Evolutionary conservation across 1,139 yeast species (phyloP), one percentile per base, ranked within the genome.

Genomic region (Saccharomyces hybrid): DNA sequence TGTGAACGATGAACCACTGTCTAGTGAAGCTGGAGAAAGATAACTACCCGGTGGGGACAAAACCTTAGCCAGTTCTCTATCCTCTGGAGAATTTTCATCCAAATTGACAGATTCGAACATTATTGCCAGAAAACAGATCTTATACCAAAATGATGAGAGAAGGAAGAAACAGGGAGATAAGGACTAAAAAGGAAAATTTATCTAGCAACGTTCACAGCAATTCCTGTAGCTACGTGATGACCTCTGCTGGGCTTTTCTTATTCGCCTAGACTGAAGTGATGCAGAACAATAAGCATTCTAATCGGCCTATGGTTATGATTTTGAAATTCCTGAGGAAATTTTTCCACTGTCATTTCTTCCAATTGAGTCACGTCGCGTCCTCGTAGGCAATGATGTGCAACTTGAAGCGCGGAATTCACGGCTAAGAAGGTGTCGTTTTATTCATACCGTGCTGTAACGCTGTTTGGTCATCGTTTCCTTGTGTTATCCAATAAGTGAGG

Each of bases 271-370:
- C 38, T 27, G 49, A 27, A 23, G 50, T 48, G 29, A 47, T 23
- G 44, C 27, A 32, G 25, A 28, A n/a, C 20, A 49, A 49, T 26
- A 32, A 48, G 27, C 46, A 52, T 48, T 52, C 51, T 46, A 44
- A 48, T 34, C 46, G 41, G 44, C 44, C 44, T 16, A 31, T 32
- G n/a, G 9, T 14, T 34, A 47, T 34, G 23, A 16, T 50, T 48
- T 51, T 53, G 53, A 57, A 59, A 61, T 61, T 61, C 64, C 64
- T 56, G 58, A 55, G 63, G 64, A 59, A 59, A 57, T 53, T 56
- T 56, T 56, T 55, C 53, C 32, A 27, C 46, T 28, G 44, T 11
- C 44, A 38, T 20, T 16, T 38, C 20, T 16, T 49, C 23, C 31
- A 11, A 38, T 20, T 32, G 26, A 27, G 25, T 16, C 29, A 28